Evolutionary conservation across 2,329 filamentous ascomycete species (phyloP), one percentile per base, ranked within the genome.

Genomic region (Monilinia laxa): DNA sequence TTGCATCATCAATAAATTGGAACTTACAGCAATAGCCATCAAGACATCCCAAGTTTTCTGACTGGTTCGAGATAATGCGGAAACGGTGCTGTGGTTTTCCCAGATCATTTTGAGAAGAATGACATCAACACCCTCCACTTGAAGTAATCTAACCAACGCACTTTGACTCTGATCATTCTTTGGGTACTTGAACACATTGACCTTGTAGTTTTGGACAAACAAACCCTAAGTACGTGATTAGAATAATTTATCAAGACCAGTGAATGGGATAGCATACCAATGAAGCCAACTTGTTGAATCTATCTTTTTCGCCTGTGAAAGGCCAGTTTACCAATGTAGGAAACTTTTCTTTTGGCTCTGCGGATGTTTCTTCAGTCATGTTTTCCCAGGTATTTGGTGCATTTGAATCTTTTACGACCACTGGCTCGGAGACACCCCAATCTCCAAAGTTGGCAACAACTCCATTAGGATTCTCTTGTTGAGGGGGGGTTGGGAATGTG

Each of bases 21-120:
- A 31, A 66, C 56, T 62, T n/a, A 62, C 64, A 20, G 40, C 25
- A 6, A 62, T 9, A 62, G 31, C 18, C 64, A 66, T 62, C 57
- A 54, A 54, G 10, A 66, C 45, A n/a, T 54, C 35, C 56, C 57
- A 66, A 11, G 64, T 35, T 47, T 3, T 62, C n/a, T 60, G 55
- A 10, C 64, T 62, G 5, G 45, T 47, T 4, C 45, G 23, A 14
- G 25, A 38, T 10, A 66, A 53, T 1, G 45, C 58, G 12, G 56
- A 51, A 40, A 38, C 57, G 4, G 49, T 66, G 47, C 45, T 60
- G 47, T 66, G 56, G 3, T 47, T 47, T 18, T 52, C 9, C 47
- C 45, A 66, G 1, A 66, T 60, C 20, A 35, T 20, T 40, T 54
- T 66, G 23, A 66, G 45, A 23, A 66, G 49, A 25, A 52, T 62